Evolutionary conservation across 2,329 filamentous ascomycete genomes (phyloP).

Genomic region (Geosmithia putterillii): DNA sequence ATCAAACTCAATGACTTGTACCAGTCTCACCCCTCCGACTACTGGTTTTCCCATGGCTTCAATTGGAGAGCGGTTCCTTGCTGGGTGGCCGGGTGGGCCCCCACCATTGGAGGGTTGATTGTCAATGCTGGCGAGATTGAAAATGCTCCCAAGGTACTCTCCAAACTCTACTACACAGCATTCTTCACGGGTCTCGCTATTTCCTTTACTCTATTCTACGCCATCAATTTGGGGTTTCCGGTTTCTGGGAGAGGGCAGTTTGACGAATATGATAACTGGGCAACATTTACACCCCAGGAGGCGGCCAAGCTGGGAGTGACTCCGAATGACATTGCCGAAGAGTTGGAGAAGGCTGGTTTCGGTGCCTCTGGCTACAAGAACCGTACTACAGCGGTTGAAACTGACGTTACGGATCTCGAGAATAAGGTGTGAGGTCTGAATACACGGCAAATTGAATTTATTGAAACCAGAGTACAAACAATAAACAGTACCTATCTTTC

Average conservation of each 20-base stretch:
- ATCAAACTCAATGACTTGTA: conserved; percentile 25
- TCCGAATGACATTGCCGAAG: conserved; percentile 7
- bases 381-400: neutral
- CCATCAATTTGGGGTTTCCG: conserved; percentile 23
- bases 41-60: conserved; percentile 20
- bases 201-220: conserved; percentile 7
- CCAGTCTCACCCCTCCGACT: conserved; percentile 14
- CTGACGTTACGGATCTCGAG: neutral
- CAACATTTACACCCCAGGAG: conserved; percentile 29
- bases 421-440: neutral
- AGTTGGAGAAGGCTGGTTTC: conserved; percentile 1
- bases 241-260: conserved; percentile 24
- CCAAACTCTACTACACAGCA: conserved; percentile 33
- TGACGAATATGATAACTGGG: conserved; percentile 29
- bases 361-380: conserved; percentile 2
- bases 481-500: too few relatives aligned
- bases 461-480: too few relatives aligned
- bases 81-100: conserved; percentile 18
- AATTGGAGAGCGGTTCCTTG: conserved; percentile 19
- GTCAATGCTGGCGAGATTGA: conserved; percentile 6
- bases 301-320: conserved; percentile 24
- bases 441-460: too few relatives aligned
- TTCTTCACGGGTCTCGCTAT: conserved; percentile 23
- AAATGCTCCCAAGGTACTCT: conserved; percentile 19
- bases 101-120: conserved; percentile 13